Evolutionary conservation across 139 green algal species (phyloP), one percentile per base, ranked within the genome.

Genomic region (Tetradesmus lagerheimii): DNA sequence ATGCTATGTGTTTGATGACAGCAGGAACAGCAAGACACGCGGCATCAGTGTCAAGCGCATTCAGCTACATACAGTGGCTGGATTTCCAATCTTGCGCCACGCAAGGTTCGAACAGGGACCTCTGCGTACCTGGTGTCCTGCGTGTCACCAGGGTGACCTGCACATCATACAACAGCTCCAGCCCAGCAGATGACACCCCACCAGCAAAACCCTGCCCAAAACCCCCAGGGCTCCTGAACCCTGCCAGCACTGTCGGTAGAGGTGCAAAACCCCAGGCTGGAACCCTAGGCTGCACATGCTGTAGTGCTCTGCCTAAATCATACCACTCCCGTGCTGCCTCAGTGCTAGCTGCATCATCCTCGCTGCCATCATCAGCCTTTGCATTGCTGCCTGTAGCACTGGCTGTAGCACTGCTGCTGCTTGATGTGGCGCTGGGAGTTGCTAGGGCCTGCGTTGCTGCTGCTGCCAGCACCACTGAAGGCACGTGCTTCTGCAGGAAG

Each of bases 211-310:
- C 75, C n/a, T 20, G 18, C 29, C 34, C 75, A 71, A 2, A 16
- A 35, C 3, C 45, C 23, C 80, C n/a, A 23, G 25, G 29, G 15
- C 29, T 43, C 35, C 45, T 86, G 47, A 86, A 75, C n/a, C 80
- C 80, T 86, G 45, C 80, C 39, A 31, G 29, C 57, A 88, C 5
- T 25, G 38, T 62, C 1, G 64, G 37, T 38, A 88, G 25, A 31
- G 83, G 83, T n/a, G 83, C 62, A 88, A 88, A 88, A 62, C 83
- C 64, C 83, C 83, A 88, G 25, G 64, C 64, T 35, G 83, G 83
- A 62, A 80, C 38, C 16, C 83, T 76, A 6, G 83, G 83, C 31
- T 35, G 66, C 14, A 88, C 38, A 57, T 88, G 83, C 45, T 80
- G 62, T 34, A 64, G 74, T 9, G 83, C 83, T 27, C 38, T 80